A percentile compares a stretch with the other conserved stretches of the same genome.
Evolutionary conservation across 2,329 filamentous ascomycete genomes (phyloP).

Genomic region (Sarocladium kiliense): DNA sequence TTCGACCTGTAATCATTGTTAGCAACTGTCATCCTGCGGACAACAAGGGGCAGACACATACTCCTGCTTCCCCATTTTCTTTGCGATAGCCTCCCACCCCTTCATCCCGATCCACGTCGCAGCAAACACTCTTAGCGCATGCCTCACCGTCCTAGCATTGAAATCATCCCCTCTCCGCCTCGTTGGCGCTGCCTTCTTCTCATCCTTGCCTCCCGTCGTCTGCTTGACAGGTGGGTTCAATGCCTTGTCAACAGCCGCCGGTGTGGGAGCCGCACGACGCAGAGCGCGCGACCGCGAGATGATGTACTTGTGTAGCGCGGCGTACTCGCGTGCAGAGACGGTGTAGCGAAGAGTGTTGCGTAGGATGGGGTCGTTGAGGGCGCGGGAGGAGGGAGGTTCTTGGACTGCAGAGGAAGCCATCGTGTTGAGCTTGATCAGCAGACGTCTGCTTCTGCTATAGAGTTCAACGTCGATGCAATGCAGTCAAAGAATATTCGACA

Average conservation of each 20-base stretch:
- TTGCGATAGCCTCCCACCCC: slow-evolving; percentile 49
- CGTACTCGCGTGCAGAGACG: slow-evolving; percentile 80
- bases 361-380: slow-evolving; percentile 60
- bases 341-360: slow-evolving; percentile 85
- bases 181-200: slow-evolving; percentile 11
- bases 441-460: neutral
- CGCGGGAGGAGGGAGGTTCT: slow-evolving; percentile 1
- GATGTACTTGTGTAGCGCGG: slow-evolving; percentile 75
- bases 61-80: slow-evolving; percentile 42
- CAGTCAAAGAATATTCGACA: neutral
- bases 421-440: neutral
- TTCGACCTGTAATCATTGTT: slow-evolving; percentile 16
- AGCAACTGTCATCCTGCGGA: neutral
- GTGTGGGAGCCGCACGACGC: slow-evolving; percentile 48
- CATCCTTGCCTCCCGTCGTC: slow-evolving; percentile 12
- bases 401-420: neutral
- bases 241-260: slow-evolving; percentile 45
- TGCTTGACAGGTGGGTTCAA: slow-evolving; percentile 19
- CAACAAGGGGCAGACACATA: slow-evolving; percentile 24
- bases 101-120: slow-evolving; percentile 60
- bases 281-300: slow-evolving; percentile 64
- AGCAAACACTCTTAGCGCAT: slow-evolving; percentile 66
- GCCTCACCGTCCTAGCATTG: slow-evolving; percentile 64
- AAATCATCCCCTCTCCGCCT: slow-evolving; percentile 56
- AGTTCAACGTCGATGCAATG: neutral